These are phyloP conservation scores for Parafenestella ontariensis DNA, from an alignment of 2,329 filamentous ascomycete species.

Conservation along the genomic window DNA sequence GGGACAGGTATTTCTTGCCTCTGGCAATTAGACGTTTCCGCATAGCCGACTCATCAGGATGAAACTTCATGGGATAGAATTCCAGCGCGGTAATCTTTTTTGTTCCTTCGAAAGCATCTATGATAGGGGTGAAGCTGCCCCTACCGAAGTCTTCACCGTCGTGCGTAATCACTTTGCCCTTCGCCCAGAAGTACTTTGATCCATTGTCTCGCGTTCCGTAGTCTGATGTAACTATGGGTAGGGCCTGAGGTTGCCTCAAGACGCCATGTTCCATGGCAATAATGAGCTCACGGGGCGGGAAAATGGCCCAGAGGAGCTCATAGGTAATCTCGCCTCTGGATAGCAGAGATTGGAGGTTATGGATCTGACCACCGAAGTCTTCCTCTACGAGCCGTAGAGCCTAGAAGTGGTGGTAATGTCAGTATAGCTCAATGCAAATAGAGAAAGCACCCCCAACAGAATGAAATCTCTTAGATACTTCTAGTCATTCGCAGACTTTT, in stretches of 20 bases:
- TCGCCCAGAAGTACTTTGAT: neutral
- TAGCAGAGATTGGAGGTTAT: neutral
- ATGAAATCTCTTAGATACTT: too few species aligned
- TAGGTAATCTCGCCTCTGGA: conserved; percentile 1
- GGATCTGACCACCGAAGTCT: neutral
- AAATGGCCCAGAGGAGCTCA: conserved; percentile 1
- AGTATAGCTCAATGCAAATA: neutral
- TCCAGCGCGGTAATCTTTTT: neutral
- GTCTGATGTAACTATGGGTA: neutral
- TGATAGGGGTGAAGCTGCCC: neutral
- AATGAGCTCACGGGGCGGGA: neutral
- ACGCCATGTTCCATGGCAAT: neutral
- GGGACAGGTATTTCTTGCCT: neutral
- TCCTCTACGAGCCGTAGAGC: conserved; percentile 1
- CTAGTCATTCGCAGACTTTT: too few species aligned
- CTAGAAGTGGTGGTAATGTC: neutral
- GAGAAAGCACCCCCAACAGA: neutral
- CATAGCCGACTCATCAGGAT: neutral
- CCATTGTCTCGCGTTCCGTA: neutral
- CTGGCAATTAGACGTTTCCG: neutral
- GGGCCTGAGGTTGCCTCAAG: neutral
- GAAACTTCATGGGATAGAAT: neutral
- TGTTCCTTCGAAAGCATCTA: neutral
- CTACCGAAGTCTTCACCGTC: conserved; percentile 3
- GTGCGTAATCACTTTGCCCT: conserved; percentile 1